Evolutionary conservation across 345 rosid genomes (phyloP).

Genomic region (Eucalyptus erythrocorys): DNA sequence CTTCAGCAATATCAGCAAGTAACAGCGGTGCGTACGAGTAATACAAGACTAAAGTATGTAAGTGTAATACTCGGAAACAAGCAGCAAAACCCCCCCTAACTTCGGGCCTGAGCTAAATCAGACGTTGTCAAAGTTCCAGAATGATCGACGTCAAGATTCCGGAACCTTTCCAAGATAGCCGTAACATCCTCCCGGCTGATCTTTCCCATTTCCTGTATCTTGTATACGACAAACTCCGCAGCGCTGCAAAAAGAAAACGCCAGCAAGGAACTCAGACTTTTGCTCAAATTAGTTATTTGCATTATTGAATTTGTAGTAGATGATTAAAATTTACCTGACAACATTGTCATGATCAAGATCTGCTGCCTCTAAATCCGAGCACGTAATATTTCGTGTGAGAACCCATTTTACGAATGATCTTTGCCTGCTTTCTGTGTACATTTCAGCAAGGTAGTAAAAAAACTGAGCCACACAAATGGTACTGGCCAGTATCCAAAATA

Average conservation of each 20-base stretch:
- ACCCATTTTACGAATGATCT: conserved; percentile 14
- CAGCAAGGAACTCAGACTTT: background rate
- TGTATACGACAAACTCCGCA: conserved; percentile 33
- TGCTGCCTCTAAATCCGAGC: conserved; percentile 28
- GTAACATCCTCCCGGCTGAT: conserved; percentile 22
- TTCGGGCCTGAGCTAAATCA: conserved; percentile 1
- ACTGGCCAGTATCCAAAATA: conserved; percentile 48
- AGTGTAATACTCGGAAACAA: background rate
- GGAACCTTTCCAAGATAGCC: conserved; percentile 23
- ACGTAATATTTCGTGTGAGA: conserved; percentile 13
- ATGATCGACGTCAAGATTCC: conserved; percentile 27
- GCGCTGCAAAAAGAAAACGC: conserved; percentile 5
- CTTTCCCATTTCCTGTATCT: conserved; percentile 40
- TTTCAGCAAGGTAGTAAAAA: conserved; percentile 40
- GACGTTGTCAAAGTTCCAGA: conserved; percentile 33
- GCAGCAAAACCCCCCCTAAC: background rate
- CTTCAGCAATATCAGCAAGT: background rate
- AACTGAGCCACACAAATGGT: conserved; percentile 43
- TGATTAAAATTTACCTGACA: conserved; percentile 14
- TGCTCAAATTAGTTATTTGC: background rate
- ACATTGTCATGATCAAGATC: conserved; percentile 30
- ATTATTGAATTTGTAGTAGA: background rate
- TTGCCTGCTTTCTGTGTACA: conserved; percentile 23
- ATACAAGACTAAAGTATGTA: background rate
- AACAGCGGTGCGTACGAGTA: background rate